These are phyloP conservation scores for Amorphotheca resinae DNA, from an alignment of 495 filamentous ascomycete genomes.

Conservation along the genomic window DNA sequence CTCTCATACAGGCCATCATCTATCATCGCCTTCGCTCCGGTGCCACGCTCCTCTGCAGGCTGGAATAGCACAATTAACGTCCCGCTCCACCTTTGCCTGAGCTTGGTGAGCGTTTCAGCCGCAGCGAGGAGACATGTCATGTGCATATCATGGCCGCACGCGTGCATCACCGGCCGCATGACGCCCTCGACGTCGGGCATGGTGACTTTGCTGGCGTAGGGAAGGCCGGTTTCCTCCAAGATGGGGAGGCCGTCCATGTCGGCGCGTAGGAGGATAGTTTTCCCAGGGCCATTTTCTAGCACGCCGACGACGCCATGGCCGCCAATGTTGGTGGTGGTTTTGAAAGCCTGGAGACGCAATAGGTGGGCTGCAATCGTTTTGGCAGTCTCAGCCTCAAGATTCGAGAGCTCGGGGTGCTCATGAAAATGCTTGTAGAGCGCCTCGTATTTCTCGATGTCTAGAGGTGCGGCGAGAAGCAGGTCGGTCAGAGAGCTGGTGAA, in stretches of 20 bases:
- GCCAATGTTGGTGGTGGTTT: slow-evolving; percentile 36
- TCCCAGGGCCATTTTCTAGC: slow-evolving; percentile 39
- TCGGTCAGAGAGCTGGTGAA: too few species aligned
- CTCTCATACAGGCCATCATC: slow-evolving; percentile 43
- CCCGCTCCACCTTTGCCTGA: slow-evolving; percentile 35
- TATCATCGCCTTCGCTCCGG: slow-evolving; percentile 45
- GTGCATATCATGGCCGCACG: slow-evolving; percentile 54
- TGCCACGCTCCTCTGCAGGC: slow-evolving; percentile 40
- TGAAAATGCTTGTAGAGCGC: slow-evolving; percentile 38
- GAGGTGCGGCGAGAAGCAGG: background rate
- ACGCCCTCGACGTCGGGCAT: slow-evolving; percentile 27
- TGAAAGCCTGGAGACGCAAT: slow-evolving; percentile 28
- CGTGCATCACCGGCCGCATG: slow-evolving; percentile 45
- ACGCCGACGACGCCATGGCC: slow-evolving; percentile 44
- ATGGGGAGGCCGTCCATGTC: slow-evolving; percentile 51
- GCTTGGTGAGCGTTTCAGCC: slow-evolving; percentile 28
- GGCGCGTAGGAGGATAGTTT: slow-evolving; percentile 39
- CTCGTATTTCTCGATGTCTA: slow-evolving; percentile 18
- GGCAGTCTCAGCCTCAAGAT: slow-evolving; percentile 30
- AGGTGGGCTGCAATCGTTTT: slow-evolving; percentile 22
- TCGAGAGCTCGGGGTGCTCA: slow-evolving; percentile 36
- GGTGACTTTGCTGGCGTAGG: slow-evolving; percentile 37
- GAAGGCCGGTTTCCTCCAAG: slow-evolving; percentile 37
- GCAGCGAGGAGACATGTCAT: slow-evolving; percentile 35
- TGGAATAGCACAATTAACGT: slow-evolving; percentile 48